Base-by-base conservation (phyloP, 2,329 filamentous ascomycete genomes). In the Trichophaea hybrida region DNA sequence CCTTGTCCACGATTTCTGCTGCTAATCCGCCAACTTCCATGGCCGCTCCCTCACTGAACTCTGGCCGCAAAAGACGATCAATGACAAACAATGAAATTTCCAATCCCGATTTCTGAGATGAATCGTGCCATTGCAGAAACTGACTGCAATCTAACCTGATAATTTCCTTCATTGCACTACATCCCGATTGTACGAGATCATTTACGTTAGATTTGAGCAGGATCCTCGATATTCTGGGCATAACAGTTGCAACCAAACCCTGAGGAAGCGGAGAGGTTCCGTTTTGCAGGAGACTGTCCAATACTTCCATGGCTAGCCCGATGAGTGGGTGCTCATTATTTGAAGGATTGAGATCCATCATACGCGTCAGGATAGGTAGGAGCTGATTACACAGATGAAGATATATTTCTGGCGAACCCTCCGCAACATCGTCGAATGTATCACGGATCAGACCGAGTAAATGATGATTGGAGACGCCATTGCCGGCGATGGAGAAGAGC, bases 11-110 rank as follows among this genome's bases (percentile, higher is more conserved):
- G 33, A 98, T 77, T 72, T 95, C 90, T 1, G 91, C 91, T 4
- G 93, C 93, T 65, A 98, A 80, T 13, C 89, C 88, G 66, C 93
- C 93, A 48, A 98, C 90, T 74, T 98, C 91, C n/a, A 89, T 88
- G 4, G 91, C 93, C 15, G 89, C 87, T 68, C 91, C 88, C 69
- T 98, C 93, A 68, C 94, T 86, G n/a, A 97, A 84, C 1, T 79
- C 74, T 1, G 87, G 85, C 2, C 86, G 84, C 34, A 98, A 79
- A 4, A 98, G 79, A 52, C 91, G 86, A 71, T 96, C 93, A 64
- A 98, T 88, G 67, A 98, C 93, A 65, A 88, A 81, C 52, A 98
- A 79, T 60, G 88, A 88, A 34, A 94, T 84, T 72, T 97, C 90
- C 8, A 96, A 78, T 13, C 91, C 91, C 40, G 82, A 86, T 68